Evolutionary conservation across 768 basidiomycete genomes (phyloP), one percentile per base, ranked within the genome.

Genomic region (Hortiboletus flavorubellus): DNA sequence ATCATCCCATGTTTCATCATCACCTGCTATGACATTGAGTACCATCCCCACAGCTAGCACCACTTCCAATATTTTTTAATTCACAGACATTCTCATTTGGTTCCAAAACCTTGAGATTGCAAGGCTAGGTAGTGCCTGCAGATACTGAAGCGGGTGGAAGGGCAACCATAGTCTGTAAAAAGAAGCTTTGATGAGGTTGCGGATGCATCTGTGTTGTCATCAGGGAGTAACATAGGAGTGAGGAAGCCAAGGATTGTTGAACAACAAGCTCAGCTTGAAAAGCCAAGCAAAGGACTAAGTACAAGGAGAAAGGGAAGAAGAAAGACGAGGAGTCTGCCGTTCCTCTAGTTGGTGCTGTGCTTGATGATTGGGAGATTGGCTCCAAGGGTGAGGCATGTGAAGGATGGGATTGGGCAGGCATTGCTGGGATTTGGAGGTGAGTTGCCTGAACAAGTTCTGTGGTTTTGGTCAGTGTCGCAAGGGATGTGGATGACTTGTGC

Each of bases 321-420:
- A 49, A 45, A 30, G 41, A 39, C 5, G 18, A 14, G 10, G 26
- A 49, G 9, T 11, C 44, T 14, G 1, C 4, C 14, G 10, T 2
- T 5, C 15, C 49, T n/a, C 18, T 2, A 5, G 5, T 3, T 11
- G 47, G 18, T 2, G 1, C 5, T 12, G 40, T 5, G 15, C 46
- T 63, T 21, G 57, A 54, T 0, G 64, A 68, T 26, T 67, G 66
- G 66, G 67, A 61, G 30, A 31, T 58, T 1, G 66, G 67, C 0
- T 39, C 44, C 9, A 61, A 60, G 12, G 62, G 54, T 2, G 70
- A 62, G 29, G 57, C 57, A 5, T 70, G 68, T 44, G 67, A 70
- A 6, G 81, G 81, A 4, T 82, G 80, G 80, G 82, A 83, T 60
- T 84, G 83, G 82, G 83, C 81, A 2, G 82, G 80, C 8, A 79